Percentiles rank a stretch among this genome's conserved stretches.
These are phyloP conservation scores for Cladorrhinum sp. DNA, from an alignment of 2,329 filamentous ascomycete genomes.

Conservation along the genomic window DNA sequence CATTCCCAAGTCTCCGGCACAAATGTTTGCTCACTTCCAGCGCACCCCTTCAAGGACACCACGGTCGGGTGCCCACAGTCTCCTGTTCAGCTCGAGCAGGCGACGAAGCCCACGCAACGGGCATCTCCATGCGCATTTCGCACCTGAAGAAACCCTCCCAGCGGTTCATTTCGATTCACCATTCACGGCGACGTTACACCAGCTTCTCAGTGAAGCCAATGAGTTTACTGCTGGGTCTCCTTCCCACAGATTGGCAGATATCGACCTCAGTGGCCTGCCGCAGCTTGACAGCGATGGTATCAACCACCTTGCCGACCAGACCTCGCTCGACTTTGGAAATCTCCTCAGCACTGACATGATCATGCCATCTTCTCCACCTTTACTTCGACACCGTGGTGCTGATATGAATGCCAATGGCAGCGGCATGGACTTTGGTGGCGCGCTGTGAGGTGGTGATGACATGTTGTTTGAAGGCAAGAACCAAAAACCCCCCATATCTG, in stretches of 20 bases:
- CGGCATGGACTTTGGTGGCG: slow-evolving; percentile 26
- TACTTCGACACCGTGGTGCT: slow-evolving; percentile 26
- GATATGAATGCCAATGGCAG: slow-evolving; percentile 2
- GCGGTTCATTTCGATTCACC: slow-evolving; percentile 47
- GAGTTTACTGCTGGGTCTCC: slow-evolving; percentile 41
- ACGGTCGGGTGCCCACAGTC: slow-evolving; percentile 29
- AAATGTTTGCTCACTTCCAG: slow-evolving; percentile 39
- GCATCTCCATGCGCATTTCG: slow-evolving; percentile 34
- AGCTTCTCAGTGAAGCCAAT: slow-evolving; percentile 59
- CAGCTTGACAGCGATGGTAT: slow-evolving; percentile 37
- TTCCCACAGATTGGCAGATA: slow-evolving; percentile 38
- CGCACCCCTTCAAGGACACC: slow-evolving; percentile 48
- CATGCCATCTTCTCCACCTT: slow-evolving; percentile 49
- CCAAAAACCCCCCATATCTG: neutral
- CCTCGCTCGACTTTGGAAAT: slow-evolving; percentile 44
- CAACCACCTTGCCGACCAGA: slow-evolving; percentile 23
- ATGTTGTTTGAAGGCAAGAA: no score
- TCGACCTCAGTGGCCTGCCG: slow-evolving; percentile 43
- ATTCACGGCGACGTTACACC: slow-evolving; percentile 60
- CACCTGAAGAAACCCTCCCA: slow-evolving; percentile 30
- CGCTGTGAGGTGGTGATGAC: slow-evolving; percentile 25
- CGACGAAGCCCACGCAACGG: slow-evolving; percentile 44
- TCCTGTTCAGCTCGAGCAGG: slow-evolving; percentile 34
- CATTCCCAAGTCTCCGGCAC: slow-evolving; percentile 43
- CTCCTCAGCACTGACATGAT: slow-evolving; percentile 47